A percentile compares a stretch with the other conserved stretches of the same genome.
phyloP scores from a whole-genome alignment of 2,329 filamentous ascomycete species.

The Sarocladium strictum region DNA sequence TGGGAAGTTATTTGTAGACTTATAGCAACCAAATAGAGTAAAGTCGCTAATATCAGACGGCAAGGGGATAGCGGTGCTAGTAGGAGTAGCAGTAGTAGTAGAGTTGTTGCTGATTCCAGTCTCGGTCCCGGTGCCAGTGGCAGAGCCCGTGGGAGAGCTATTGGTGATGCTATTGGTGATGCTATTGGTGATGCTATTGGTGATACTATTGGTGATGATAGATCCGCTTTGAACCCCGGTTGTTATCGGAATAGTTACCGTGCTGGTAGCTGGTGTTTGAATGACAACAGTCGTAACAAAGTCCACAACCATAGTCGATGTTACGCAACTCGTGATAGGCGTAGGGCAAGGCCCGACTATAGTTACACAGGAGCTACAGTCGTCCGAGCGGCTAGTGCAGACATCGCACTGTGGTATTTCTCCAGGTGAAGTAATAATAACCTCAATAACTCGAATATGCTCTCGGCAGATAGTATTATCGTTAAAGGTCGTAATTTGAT shows the following conservation, averaged over 20 bases:
- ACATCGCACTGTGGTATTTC: not conserved
- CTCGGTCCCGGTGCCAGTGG: not conserved
- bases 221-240: not conserved
- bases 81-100: not conserved
- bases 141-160: not conserved
- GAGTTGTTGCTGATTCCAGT: not conserved
- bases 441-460: too few species aligned
- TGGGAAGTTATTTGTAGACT: not conserved
- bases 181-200: too few species aligned
- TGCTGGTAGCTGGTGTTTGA: not conserved
- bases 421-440: not conserved
- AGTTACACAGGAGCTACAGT: too few species aligned
- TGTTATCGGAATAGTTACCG: not conserved
- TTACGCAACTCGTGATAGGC: too few species aligned
- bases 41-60: not conserved
- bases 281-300: too few species aligned
- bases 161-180: too few species aligned
- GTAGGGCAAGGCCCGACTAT: too few species aligned
- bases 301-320: too few species aligned
- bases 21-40: not conserved
- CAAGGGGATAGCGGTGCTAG: not conserved
- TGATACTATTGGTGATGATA: too few species aligned
- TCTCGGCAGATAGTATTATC: not conserved
- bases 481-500: not conserved
- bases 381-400: not conserved